Conservation (phyloP, 345 rosid species). For the Syzygium oleosum region DNA sequence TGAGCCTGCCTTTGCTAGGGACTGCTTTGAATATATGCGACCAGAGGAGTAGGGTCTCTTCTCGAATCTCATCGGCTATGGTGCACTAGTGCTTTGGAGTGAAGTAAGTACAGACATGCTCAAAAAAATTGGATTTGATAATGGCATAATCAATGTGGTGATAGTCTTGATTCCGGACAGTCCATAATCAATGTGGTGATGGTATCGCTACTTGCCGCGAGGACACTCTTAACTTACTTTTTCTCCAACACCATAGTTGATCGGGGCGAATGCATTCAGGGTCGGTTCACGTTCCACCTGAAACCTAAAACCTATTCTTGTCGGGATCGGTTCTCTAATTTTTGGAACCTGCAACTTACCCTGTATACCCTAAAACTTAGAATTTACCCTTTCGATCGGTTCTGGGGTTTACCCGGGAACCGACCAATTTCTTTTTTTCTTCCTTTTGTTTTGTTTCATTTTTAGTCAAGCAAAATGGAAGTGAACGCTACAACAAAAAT, state of each 20-base stretch:
- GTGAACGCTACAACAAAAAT: background rate
- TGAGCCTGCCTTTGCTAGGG: background rate
- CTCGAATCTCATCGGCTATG: background rate
- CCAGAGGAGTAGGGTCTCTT: background rate
- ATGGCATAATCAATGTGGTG: background rate
- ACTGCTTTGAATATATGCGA: background rate
- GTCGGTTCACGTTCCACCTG: fast-evolving
- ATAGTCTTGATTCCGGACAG: background rate
- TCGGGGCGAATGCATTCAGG: too few relatives aligned
- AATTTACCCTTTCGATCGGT: fast-evolving
- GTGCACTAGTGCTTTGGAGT: background rate
- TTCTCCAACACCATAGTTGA: background rate
- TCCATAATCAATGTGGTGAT: background rate
- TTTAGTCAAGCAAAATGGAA: background rate
- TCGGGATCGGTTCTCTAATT: fast-evolving
- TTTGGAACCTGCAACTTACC: background rate
- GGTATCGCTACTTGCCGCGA: background rate
- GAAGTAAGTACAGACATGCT: background rate
- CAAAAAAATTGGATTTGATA: background rate
- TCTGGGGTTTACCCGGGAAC: fast-evolving
- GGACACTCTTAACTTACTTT: background rate
- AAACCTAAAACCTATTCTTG: too few relatives aligned
- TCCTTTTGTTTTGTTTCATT: background rate
- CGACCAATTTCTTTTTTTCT: fast-evolving
- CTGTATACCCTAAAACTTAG: fast-evolving